Percentiles rank a stretch among this genome's conserved stretches.
Conservation (phyloP, 148 eudicot genomes). For the Nepenthes gracilis region DNA sequence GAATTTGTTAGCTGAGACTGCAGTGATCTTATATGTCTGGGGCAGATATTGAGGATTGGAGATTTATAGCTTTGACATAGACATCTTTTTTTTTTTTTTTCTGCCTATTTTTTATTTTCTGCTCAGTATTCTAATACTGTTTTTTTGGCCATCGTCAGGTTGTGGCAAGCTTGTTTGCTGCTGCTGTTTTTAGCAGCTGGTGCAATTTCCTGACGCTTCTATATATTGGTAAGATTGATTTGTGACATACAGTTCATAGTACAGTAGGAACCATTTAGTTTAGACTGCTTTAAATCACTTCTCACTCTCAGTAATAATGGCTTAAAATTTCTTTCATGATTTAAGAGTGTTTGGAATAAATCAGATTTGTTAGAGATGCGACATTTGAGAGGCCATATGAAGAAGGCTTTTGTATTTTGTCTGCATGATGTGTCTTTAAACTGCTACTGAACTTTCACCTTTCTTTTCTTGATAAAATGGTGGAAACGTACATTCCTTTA, state of each 20-base stretch:
- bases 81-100: background rate
- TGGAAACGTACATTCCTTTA: background rate
- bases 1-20: no score
- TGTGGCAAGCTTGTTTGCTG: slow-evolving; percentile 45
- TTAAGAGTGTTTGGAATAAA: no score
- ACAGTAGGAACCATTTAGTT: background rate
- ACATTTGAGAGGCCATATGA: no score
- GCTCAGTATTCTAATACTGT: background rate
- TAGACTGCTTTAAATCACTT: background rate
- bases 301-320: background rate
- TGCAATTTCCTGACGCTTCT: slow-evolving; percentile 78
- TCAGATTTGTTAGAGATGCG: no score
- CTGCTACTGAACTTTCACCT: background rate
- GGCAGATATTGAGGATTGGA: no score
- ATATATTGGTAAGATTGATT: slow-evolving; percentile 52
- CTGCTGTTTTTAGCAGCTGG: slow-evolving; percentile 78
- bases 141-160: slow-evolving; percentile 24
- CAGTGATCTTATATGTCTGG: no score
- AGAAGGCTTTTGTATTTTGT: no score
- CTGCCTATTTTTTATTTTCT: background rate
- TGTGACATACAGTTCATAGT: background rate
- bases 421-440: background rate
- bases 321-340: background rate
- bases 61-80: background rate
- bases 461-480: background rate